phyloP scores from a whole-genome alignment of 441 rosid species.

The Brassica hybrid region DNA sequence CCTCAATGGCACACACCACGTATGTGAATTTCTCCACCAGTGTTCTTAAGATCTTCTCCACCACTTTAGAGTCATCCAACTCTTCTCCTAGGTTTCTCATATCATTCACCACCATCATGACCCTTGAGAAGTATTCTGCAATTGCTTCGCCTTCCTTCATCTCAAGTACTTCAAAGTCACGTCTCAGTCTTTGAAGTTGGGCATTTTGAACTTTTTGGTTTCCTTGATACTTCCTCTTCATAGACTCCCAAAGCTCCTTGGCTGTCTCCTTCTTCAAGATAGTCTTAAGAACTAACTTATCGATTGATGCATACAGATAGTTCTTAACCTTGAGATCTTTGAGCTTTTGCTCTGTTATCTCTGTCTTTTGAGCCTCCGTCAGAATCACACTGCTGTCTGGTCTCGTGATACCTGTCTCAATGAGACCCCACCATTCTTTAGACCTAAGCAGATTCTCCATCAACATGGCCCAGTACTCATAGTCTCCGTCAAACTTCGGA shows the following conservation, averaged over 20 bases:
- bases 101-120: neutral
- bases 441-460: too few relatives aligned
- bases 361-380: too few relatives aligned
- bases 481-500: too few relatives aligned
- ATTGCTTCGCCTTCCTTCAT: neutral
- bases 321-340: too few relatives aligned
- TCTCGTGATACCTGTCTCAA: too few relatives aligned
- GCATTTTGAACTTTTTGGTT: neutral
- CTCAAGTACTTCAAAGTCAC: neutral
- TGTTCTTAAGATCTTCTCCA: neutral
- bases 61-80: neutral
- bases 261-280: neutral
- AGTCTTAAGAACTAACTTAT: neutral
- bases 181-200: neutral
- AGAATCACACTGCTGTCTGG: too few relatives aligned
- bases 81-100: neutral
- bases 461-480: too few relatives aligned
- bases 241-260: neutral
- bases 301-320: too few relatives aligned
- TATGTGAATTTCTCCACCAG: neutral
- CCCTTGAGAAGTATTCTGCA: neutral
- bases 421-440: too few relatives aligned
- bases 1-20: neutral
- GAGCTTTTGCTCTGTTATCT: too few relatives aligned
- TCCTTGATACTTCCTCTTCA: neutral